A percentile compares a stretch with the other conserved stretches of the same genome.
These are phyloP conservation scores for Marchantia polymorpha DNA, from an alignment of 225 moss, liverwort and hornwort species.

Conservation along the genomic window DNA sequence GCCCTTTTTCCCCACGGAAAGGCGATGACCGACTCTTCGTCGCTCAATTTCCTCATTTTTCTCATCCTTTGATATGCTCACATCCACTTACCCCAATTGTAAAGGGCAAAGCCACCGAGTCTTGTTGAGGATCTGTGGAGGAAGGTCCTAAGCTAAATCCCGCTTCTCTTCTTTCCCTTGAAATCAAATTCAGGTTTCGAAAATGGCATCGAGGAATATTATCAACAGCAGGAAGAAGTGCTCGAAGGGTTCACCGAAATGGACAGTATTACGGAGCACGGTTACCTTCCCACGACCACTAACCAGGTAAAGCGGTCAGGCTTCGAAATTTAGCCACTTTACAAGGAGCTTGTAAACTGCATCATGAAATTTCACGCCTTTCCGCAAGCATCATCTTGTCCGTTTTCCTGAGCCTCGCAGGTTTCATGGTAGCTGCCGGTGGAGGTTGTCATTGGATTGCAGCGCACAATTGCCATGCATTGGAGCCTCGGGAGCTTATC, in stretches of 20 bases:
- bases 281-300: conserved; percentile 33
- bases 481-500: neutral
- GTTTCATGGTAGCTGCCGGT: neutral
- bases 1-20: no score
- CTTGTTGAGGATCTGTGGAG: no score
- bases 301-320: conserved; percentile 28
- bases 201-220: conserved; percentile 40
- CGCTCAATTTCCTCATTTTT: no score
- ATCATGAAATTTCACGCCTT: no score
- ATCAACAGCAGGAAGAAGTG: conserved; percentile 52
- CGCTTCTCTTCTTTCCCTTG: neutral
- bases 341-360: neutral
- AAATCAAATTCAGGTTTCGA: conserved; percentile 31
- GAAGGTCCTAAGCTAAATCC: neutral
- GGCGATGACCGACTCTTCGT: no score
- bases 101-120: no score
- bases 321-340: no score
- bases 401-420: neutral
- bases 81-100: no score
- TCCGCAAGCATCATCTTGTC: no score
- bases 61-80: no score
- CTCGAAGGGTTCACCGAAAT: conserved; percentile 53
- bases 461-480: neutral
- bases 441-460: neutral
- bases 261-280: conserved; percentile 51